phyloP scores from a whole-genome alignment of 768 basidiomycete genomes.

The Phanerochaete sordida region DNA sequence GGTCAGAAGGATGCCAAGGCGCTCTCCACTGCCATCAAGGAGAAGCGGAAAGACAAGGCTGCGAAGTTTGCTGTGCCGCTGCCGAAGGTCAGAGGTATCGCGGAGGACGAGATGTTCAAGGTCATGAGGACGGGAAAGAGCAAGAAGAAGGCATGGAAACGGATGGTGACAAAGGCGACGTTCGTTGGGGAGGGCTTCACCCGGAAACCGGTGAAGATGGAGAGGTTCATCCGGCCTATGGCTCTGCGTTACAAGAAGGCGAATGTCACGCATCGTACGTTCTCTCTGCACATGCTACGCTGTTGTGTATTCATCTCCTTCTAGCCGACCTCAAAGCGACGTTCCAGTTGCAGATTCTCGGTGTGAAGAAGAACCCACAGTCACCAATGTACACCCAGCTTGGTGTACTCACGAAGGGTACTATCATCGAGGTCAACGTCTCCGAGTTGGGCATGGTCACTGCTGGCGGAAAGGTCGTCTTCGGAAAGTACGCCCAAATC shows the following conservation, averaged over 20 bases:
- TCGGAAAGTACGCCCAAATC: slow-evolving; percentile 91
- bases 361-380: slow-evolving; percentile 99
- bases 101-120: slow-evolving; percentile 99
- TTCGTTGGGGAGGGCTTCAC: slow-evolving; percentile 99
- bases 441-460: slow-evolving; percentile 98
- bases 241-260: slow-evolving; percentile 97
- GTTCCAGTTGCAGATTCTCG: slow-evolving; percentile 96
- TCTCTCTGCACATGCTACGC: background rate
- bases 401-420: slow-evolving; percentile 97
- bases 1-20: slow-evolving; percentile 99
- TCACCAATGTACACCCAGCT: slow-evolving; percentile 97
- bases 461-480: slow-evolving; percentile 91
- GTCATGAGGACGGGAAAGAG: slow-evolving; percentile 97
- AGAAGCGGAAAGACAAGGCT: slow-evolving; percentile 98
- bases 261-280: slow-evolving; percentile 95
- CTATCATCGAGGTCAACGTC: slow-evolving; percentile 98
- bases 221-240: slow-evolving; percentile 96
- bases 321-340: slow-evolving; percentile 96
- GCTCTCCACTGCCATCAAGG: slow-evolving; percentile 92
- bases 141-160: slow-evolving; percentile 96
- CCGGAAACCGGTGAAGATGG: slow-evolving; percentile 98
- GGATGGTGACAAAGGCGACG: slow-evolving; percentile 99
- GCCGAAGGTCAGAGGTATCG: slow-evolving; percentile 96
- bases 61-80: slow-evolving; percentile 97
- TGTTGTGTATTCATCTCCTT: background rate